phyloP scores from a whole-genome alignment of 2,329 filamentous ascomycete genomes.

The Botrytis elliptica region DNA sequence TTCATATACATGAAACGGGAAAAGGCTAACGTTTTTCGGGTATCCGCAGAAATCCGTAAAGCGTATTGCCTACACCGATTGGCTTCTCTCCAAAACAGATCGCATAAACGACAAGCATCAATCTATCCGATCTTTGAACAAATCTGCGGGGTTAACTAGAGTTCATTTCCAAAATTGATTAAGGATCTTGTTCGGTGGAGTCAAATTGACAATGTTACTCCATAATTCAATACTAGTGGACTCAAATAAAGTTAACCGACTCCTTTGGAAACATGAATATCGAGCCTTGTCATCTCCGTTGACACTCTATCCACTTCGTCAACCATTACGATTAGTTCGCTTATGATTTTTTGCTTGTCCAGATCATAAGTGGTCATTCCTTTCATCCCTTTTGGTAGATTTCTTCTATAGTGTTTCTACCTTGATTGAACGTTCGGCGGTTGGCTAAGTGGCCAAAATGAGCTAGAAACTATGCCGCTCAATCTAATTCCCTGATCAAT shows the following conservation, averaged over 20 bases:
- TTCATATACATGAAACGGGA: not conserved
- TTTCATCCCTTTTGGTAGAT: not conserved
- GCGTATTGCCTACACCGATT: not conserved
- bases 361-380: not conserved
- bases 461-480: not conserved
- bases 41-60: not conserved
- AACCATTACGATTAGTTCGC: constrained; percentile 5
- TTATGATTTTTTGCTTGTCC: not conserved
- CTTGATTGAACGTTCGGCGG: not conserved
- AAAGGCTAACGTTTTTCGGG: not conserved
- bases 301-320: not conserved
- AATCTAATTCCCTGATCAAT: not conserved
- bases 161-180: constrained; percentile 12
- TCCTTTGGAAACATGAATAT: constrained; percentile 12
- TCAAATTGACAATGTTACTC: not conserved
- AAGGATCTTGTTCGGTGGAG: constrained; percentile 9
- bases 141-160: not conserved
- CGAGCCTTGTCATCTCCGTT: constrained; percentile 10
- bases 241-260: constrained; percentile 6
- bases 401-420: not conserved
- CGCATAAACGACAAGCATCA: not conserved
- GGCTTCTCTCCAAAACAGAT: not conserved
- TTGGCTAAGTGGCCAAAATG: not conserved
- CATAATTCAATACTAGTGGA: not conserved
- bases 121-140: constrained; percentile 6